Conservation (phyloP, 169 alveolate species). For the Haemoproteus tartakovskyi region DNA sequence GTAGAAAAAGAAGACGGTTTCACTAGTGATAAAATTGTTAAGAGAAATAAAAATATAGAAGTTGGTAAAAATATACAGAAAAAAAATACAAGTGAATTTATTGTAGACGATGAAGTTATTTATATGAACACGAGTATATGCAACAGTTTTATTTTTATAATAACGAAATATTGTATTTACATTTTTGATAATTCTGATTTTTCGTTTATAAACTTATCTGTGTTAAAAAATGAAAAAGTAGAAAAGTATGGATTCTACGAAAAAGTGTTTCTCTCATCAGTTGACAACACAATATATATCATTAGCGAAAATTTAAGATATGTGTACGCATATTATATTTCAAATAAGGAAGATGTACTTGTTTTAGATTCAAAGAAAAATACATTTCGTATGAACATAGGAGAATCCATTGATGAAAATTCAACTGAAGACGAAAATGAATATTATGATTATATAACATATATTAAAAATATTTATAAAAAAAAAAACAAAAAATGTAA, state of each 20-base stretch:
- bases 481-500: conserved; percentile 29
- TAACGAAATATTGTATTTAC: conserved; percentile 50
- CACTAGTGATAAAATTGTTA: too few species aligned
- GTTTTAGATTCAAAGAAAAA: conserved; percentile 51
- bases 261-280: conserved; percentile 34
- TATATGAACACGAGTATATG: conserved; percentile 51
- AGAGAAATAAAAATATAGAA: too few species aligned
- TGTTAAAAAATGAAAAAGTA: conserved; percentile 11
- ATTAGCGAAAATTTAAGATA: conserved; percentile 31
- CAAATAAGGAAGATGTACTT: conserved; percentile 15
- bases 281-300: conserved; percentile 59
- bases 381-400: conserved; percentile 22
- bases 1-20: too few species aligned
- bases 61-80: neutral
- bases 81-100: neutral
- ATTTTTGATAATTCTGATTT: conserved; percentile 48
- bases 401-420: conserved; percentile 26
- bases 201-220: conserved; percentile 33
- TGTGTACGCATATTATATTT: conserved; percentile 41
- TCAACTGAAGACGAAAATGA: conserved; percentile 63
- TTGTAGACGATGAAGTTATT: conserved; percentile 24
- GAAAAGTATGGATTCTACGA: conserved; percentile 25
- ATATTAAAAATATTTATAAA: conserved; percentile 46
- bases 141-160: conserved; percentile 37
- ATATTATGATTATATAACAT: conserved; percentile 63